Evolutionary conservation across 2,329 filamentous ascomycete genomes (phyloP), one percentile per base, ranked within the genome.

Genomic region (Macrophomina phaseolina): DNA sequence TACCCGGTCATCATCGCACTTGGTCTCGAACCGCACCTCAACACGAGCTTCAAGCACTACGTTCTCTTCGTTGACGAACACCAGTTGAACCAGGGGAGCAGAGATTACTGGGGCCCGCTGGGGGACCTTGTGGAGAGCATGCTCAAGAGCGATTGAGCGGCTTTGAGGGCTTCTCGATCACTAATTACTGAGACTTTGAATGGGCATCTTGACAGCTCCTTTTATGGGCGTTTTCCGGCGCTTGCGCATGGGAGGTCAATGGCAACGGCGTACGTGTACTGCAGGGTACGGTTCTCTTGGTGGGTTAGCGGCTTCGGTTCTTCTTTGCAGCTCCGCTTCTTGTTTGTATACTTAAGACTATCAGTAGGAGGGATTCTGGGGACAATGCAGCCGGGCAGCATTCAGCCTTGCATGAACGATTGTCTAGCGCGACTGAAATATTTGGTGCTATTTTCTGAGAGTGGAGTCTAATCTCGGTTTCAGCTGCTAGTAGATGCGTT

Each of bases 1-100:
- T 99, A 99, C 81, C 94, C 94, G 42, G 94, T 99, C 71, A 91
- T 99, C 72, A 91, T 96, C 67, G 93, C 97, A 78, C 87, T 99
- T 46, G 95, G 95, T 28, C 87, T 99, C 67, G 95, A 99, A 81
- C 94, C 96, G 52, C 95, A 99, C 80, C 87, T 99, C 71, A 99
- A 99, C 82, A 99, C 95, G 14, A 97, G 93, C 81, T 99, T 99
- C 88, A 99, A 99, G 86, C 95, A 99, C 81, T 99, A 98, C 76
- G 95, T 99, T 69, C 87, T 99, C 67, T 99, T 99, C 81, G 93
- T 99, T 72, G 94, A 99, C 79, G 96, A 99, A 85, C 95, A 98
- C 81, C 89, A 88, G 72, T 82, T 99, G 72, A 93, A 93, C 34
- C 96, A 89, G 75, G 95, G 94, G 61, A 80, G 78, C 67, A 94